Evolutionary conservation across 164 flowering plant genomes (phyloP).

Genomic region (Vitis rupestris): DNA sequence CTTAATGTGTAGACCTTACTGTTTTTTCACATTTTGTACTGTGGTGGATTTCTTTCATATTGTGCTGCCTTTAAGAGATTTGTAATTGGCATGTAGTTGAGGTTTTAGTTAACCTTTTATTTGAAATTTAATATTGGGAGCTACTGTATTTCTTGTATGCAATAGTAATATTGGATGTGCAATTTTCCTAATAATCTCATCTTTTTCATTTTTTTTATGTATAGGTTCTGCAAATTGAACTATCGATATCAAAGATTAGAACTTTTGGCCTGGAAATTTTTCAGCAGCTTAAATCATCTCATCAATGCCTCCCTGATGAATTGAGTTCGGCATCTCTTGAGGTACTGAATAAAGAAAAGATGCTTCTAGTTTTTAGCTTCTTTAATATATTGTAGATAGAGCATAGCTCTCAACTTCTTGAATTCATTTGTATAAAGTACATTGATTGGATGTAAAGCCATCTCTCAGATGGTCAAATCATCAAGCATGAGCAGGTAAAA

Average conservation of each 20-base stretch:
- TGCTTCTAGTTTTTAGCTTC: neutral
- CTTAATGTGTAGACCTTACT: too few relatives aligned
- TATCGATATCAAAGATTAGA: conserved; percentile 47
- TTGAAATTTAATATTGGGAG: too few relatives aligned
- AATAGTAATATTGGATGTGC: neutral
- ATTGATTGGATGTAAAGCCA: conserved; percentile 1
- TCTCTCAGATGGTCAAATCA: conserved; percentile 6
- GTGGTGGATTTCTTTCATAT: too few relatives aligned
- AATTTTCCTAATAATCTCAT: neutral
- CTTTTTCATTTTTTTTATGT: conserved; percentile 1
- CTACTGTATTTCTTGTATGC: too few relatives aligned
- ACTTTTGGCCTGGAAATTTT: conserved; percentile 44
- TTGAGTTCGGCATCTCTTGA: conserved; percentile 59
- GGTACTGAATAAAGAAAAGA: conserved; percentile 36
- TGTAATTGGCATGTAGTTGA: too few relatives aligned
- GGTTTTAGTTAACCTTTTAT: too few relatives aligned
- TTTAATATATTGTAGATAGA: neutral
- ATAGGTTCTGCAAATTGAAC: conserved; percentile 77
- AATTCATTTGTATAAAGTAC: neutral
- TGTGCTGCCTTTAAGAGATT: too few relatives aligned
- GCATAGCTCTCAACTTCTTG: neutral
- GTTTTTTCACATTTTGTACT: too few relatives aligned
- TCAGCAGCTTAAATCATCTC: conserved; percentile 43
- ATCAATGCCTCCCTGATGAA: conserved; percentile 43
- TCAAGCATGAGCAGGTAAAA: neutral